Conservation (phyloP, 768 basidiomycete species). For the Antrodiella citrinella region DNA sequence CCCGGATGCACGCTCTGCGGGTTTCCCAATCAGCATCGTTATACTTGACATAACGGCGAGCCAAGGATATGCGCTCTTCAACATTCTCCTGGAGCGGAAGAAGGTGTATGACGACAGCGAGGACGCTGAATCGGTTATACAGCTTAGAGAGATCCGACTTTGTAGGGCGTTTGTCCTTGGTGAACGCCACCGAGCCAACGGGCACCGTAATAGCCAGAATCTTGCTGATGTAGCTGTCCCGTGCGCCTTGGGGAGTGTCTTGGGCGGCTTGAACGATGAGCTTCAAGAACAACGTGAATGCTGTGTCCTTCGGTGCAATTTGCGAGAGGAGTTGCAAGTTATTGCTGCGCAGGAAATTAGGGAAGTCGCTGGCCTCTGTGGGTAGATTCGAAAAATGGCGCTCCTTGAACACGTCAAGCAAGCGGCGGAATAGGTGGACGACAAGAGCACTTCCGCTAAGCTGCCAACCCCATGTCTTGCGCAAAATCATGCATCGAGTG, state of each 20-base stretch:
- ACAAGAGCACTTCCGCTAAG: constrained; percentile 34
- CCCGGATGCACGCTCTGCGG: constrained; percentile 65
- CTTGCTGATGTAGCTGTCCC: constrained; percentile 41
- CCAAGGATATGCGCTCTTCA: constrained; percentile 50
- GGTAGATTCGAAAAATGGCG: constrained; percentile 70
- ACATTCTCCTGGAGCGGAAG: constrained; percentile 42
- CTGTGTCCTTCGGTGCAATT: constrained; percentile 51
- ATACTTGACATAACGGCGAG: constrained; percentile 62
- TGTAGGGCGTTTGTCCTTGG: constrained; percentile 40
- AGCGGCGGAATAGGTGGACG: constrained; percentile 47
- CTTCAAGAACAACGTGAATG: constrained; percentile 76
- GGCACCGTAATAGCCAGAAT: constrained; percentile 67
- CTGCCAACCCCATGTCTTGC: constrained; percentile 70
- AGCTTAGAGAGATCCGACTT: constrained; percentile 61
- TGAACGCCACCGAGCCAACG: constrained; percentile 60
- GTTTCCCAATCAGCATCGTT: constrained; percentile 53
- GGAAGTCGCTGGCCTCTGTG: constrained; percentile 55
- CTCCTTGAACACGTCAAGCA: constrained; percentile 68
- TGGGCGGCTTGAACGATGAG: constrained; percentile 60
- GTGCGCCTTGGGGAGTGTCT: constrained; percentile 22
- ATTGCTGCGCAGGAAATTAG: constrained; percentile 54
- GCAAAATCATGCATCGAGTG: constrained; percentile 66
- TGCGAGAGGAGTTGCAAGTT: constrained; percentile 46
- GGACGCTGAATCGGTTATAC: constrained; percentile 72
- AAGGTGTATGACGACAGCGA: constrained; percentile 64